phyloP scores from a whole-genome alignment of 768 basidiomycete genomes.

The Xerocomellus amylosporus region DNA sequence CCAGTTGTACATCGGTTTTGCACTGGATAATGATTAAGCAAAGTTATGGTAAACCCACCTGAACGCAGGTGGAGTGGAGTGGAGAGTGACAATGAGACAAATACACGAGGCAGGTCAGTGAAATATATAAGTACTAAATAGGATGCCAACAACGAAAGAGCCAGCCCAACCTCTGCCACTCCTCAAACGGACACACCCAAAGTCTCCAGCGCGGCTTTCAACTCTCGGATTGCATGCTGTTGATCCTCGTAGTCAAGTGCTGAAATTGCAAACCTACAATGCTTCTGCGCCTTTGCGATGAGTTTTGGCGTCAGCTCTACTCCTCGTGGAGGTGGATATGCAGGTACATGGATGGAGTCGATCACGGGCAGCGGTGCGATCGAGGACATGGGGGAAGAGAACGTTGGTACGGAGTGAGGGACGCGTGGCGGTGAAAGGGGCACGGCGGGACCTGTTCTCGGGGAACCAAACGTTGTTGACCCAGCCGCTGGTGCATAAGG shows the following conservation, averaged over 20 bases:
- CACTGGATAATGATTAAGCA: constrained; percentile 1
- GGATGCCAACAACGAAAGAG: background rate
- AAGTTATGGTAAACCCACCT: background rate
- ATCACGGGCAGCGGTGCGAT: background rate
- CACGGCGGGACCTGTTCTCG: constrained; percentile 4
- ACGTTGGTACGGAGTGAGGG: constrained; percentile 10
- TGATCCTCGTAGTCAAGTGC: constrained; percentile 95
- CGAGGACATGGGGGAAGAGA: background rate
- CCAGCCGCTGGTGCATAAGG: constrained; percentile 13
- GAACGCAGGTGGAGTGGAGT: background rate
- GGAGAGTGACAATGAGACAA: background rate
- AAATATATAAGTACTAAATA: background rate
- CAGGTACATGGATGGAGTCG: constrained; percentile 11
- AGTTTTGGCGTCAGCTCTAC: constrained; percentile 58
- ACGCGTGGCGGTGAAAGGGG: constrained; percentile 21
- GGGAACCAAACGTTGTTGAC: constrained; percentile 8
- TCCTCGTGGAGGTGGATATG: constrained; percentile 22
- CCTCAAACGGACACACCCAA: constrained; percentile 48
- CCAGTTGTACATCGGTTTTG: background rate
- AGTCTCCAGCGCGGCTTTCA: constrained; percentile 68
- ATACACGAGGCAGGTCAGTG: background rate
- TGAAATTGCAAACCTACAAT: constrained; percentile 89
- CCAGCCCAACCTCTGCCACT: constrained; percentile 2
- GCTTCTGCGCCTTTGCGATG: constrained; percentile 81
- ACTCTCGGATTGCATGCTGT: constrained; percentile 80